Conservation (phyloP, 129 eudicot genomes). For the Lactuca saligna region DNA sequence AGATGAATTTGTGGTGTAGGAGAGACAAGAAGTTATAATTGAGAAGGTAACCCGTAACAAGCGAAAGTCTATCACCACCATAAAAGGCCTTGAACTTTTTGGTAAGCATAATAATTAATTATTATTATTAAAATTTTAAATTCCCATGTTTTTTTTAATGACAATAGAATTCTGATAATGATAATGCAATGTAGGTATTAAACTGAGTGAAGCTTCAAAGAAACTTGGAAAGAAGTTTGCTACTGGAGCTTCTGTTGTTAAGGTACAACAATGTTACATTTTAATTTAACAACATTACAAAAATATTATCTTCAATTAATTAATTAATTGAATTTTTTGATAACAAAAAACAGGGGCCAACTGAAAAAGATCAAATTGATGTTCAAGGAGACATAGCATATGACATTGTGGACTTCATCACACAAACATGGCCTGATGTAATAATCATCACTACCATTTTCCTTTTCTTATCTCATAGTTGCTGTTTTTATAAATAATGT, state of each 20-base stretch:
- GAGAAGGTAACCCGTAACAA: slow-evolving; percentile 94
- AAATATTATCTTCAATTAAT: background rate
- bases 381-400: slow-evolving; percentile 89
- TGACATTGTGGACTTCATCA: slow-evolving; percentile 77
- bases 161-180: background rate
- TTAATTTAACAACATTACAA: background rate
- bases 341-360: slow-evolving; percentile 70
- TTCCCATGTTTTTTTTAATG: background rate
- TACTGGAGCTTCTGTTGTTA: slow-evolving; percentile 87
- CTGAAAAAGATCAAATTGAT: slow-evolving; percentile 90
- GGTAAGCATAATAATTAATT: slow-evolving; percentile 43
- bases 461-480: background rate
- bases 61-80: slow-evolving; percentile 84
- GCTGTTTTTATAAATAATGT: background rate
- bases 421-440: slow-evolving; percentile 91
- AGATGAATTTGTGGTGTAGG: slow-evolving; percentile 45
- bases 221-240: slow-evolving; percentile 95
- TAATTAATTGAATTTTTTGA: too few species aligned
- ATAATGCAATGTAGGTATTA: slow-evolving; percentile 55
- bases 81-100: slow-evolving; percentile 81
- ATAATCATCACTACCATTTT: slow-evolving; percentile 5
- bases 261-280: slow-evolving; percentile 40
- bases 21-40: slow-evolving; percentile 85
- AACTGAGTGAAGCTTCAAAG: slow-evolving; percentile 87
- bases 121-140: background rate